These are phyloP conservation scores for Ceratocystis lukuohia DNA, from an alignment of 2,329 filamentous ascomycete species.

Conservation along the genomic window DNA sequence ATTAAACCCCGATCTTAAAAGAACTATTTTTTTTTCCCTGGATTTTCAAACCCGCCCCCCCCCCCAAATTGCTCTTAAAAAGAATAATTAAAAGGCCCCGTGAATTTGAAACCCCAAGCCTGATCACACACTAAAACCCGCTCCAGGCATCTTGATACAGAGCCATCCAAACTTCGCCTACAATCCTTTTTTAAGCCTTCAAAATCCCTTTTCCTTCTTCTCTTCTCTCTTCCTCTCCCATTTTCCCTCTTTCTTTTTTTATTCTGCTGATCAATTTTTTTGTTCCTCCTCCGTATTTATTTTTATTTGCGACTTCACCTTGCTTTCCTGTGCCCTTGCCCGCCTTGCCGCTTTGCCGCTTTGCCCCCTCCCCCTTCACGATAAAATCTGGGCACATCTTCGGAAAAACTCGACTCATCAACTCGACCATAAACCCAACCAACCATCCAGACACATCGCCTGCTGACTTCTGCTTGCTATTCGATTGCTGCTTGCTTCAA, in stretches of 20 bases:
- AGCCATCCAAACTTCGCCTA: constrained; percentile 9
- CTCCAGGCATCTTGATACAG: constrained; percentile 12
- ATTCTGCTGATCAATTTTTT: constrained; percentile 5
- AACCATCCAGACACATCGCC: constrained; percentile 5
- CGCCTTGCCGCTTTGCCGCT: background rate
- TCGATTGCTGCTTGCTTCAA: background rate
- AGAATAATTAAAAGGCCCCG: background rate
- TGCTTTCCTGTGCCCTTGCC: background rate
- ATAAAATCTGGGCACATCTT: constrained; percentile 8
- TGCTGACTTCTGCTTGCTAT: background rate
- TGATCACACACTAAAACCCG: constrained; percentile 11
- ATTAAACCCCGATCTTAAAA: no score
- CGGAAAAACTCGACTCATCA: background rate
- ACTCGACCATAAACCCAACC: background rate
- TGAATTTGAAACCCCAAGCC: constrained; percentile 12
- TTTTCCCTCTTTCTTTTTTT: background rate
- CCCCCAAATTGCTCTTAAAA: background rate
- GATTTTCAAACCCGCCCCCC: no score
- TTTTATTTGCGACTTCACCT: background rate
- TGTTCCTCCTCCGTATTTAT: background rate
- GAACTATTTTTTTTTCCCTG: no score
- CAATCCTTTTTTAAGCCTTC: constrained; percentile 5
- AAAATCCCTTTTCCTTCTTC: constrained; percentile 11
- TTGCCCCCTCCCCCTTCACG: background rate
- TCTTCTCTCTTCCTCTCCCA: background rate